Base-by-base conservation (phyloP, 2,329 filamentous ascomycete genomes). In the Penicillium freii region DNA sequence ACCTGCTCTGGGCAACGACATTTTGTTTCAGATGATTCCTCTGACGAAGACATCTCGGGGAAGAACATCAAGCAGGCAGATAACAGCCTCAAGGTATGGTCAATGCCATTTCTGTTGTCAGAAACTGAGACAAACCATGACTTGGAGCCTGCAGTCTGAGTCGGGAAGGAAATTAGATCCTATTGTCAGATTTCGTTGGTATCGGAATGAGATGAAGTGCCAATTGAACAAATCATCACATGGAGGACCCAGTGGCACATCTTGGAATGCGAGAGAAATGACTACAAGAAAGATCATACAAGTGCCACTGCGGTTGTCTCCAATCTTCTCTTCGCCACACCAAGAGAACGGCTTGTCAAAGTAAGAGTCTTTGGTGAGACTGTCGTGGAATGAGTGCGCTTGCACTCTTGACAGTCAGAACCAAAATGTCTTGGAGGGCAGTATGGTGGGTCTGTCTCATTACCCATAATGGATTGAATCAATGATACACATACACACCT, bases 1-100 rank as follows among this genome's bases (percentile, higher is more conserved):
- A 83, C 80, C 1, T 79, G 76, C 56, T 81, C 80, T 33, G 82
- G 81, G 13, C 77, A 80, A 54, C 69, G 69, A 53, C 63, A 66
- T 39, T 67, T 66, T 39, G 54, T 60, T 21, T 44, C 66, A 10
- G 62, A 69, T 51, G 39, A 57, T 23, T 50, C 34, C 6, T 33
- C 33, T 9, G 57, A 65, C 15, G 65, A 68, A 8, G 39, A 48
- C 10, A 33, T 46, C n/a, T 43, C 52, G 5, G 48, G 27, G 11
- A 17, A 21, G 27, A 27, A 29, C 5, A 13, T 38, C 10, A n/a
- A 17, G 5, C 34, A 29, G n/a, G 31, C 48, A 34, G 76, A 78
- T 46, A 77, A 73, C 51, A 74, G 65, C 43, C 54, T 79, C 47
- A 77, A 72, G 59, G 67, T 79, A 36, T 79, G 77, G 77, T 69